Evolutionary conservation across 306 rosid genomes (phyloP).

Genomic region (Cucumis cinereus): DNA sequence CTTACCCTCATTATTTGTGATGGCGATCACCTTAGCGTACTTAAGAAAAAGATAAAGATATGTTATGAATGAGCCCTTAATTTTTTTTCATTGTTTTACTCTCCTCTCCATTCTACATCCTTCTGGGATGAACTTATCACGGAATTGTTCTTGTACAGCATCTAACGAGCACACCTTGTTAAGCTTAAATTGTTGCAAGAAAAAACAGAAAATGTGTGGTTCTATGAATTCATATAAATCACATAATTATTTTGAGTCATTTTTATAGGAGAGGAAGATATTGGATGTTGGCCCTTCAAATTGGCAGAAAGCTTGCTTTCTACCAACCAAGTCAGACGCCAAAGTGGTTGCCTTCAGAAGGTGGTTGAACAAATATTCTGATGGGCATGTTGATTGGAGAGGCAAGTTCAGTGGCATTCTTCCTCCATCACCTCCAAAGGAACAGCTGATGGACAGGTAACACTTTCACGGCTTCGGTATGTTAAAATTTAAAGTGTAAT

Average conservation of each 20-base stretch:
- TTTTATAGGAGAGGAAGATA: constrained; percentile 50
- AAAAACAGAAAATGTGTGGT: not conserved
- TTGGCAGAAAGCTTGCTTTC: constrained; percentile 85
- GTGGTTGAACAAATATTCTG: constrained; percentile 76
- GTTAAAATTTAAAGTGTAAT: not conserved
- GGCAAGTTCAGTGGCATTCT: constrained; percentile 55
- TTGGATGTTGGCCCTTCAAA: constrained; percentile 44
- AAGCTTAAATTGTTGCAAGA: not conserved
- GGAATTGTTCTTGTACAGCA: not conserved
- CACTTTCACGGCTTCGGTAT: not conserved
- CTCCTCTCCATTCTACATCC: not conserved
- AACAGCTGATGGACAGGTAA: constrained; percentile 83
- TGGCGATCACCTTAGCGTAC: not conserved
- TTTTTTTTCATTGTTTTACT: not conserved
- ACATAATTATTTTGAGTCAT: not conserved
- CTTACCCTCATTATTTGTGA: not conserved
- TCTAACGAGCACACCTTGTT: not conserved
- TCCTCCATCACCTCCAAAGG: constrained; percentile 75
- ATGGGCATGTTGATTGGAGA: constrained; percentile 80
- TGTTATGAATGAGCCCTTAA: not conserved
- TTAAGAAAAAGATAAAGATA: not conserved
- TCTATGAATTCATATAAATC: not conserved
- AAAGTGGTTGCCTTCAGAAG: constrained; percentile 65
- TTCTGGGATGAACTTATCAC: not conserved
- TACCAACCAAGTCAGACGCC: constrained; percentile 87